Percentiles rank a stretch among this genome's conserved stretches.
Conservation (phyloP, 805 yeast species). For the Candida schatavii region DNA sequence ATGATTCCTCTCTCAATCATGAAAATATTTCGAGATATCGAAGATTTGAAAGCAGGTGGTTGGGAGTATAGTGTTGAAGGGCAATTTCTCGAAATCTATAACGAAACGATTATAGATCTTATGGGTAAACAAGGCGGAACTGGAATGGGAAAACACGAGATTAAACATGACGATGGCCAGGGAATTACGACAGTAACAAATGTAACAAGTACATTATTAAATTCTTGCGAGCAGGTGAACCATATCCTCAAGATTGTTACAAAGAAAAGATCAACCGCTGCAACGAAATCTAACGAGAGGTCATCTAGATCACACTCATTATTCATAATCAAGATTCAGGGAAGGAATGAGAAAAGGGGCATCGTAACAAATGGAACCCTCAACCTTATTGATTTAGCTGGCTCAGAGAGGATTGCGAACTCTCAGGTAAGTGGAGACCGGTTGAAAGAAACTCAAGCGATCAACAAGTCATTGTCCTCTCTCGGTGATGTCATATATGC, state of each 20-base stretch:
- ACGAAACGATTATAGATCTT: conserved; percentile 75
- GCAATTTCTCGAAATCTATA: conserved; percentile 86
- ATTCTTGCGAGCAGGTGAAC: conserved; percentile 47
- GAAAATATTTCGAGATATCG: conserved; percentile 62
- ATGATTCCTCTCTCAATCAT: conserved; percentile 74
- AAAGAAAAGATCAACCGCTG: conserved; percentile 69
- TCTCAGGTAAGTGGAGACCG: conserved; percentile 81
- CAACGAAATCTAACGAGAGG: conserved; percentile 75
- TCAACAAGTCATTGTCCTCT: conserved; percentile 82
- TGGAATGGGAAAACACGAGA: conserved; percentile 50
- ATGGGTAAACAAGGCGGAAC: conserved; percentile 27
- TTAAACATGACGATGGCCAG: conserved; percentile 60
- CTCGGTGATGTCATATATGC: conserved; percentile 87
- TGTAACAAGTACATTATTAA: conserved; percentile 47
- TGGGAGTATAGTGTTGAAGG: conserved; percentile 66
- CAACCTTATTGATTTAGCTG: conserved; percentile 87
- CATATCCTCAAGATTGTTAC: conserved; percentile 52
- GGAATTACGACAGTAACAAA: conserved; percentile 62
- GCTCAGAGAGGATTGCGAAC: conserved; percentile 76
- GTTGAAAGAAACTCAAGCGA: conserved; percentile 81
- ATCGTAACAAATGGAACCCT: conserved; percentile 49
- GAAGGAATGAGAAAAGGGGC: conserved; percentile 49
- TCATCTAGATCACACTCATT: conserved; percentile 93
- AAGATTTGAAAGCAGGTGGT: conserved; percentile 47
- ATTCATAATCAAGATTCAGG: conserved; percentile 60